phyloP scores from a whole-genome alignment of 2,329 filamentous ascomycete species.

The Incumbomyces delicatus region DNA sequence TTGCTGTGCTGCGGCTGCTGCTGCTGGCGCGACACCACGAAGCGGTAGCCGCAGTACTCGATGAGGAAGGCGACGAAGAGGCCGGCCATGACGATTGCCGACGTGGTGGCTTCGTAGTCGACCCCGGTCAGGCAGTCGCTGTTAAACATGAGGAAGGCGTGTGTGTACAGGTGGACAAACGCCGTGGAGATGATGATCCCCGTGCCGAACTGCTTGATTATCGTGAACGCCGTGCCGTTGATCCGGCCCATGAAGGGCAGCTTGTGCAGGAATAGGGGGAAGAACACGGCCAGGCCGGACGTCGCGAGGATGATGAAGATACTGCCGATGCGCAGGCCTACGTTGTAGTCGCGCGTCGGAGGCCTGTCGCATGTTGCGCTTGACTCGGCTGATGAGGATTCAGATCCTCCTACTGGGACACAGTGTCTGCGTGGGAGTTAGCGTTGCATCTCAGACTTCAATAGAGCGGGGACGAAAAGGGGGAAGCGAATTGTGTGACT shows the following conservation, averaged over 20 bases:
- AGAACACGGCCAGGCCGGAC: conserved; percentile 58
- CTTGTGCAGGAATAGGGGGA: conserved; percentile 53
- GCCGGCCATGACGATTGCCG: conserved; percentile 64
- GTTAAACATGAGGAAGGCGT: conserved; percentile 61
- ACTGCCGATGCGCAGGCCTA: conserved; percentile 58
- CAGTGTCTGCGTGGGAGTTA: conserved; percentile 43
- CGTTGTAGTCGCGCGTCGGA: conserved; percentile 47
- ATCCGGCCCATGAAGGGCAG: conserved; percentile 46
- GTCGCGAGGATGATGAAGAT: conserved; percentile 63
- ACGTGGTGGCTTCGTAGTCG: conserved; percentile 58
- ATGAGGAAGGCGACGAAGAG: conserved; percentile 63
- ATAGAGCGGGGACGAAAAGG: not conserved
- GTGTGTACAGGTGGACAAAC: conserved; percentile 51
- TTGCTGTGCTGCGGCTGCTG: too few relatives aligned
- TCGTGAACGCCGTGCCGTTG: conserved; percentile 44
- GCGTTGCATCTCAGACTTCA: too few relatives aligned
- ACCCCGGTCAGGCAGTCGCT: conserved; percentile 60
- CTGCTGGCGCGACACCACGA: conserved; percentile 32
- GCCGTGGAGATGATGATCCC: conserved; percentile 32
- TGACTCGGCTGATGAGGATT: conserved; percentile 15
- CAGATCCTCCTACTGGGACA: conserved; percentile 39
- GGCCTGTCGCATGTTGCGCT: conserved; percentile 35
- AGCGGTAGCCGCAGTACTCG: conserved; percentile 56
- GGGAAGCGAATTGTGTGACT: conserved; percentile 22
- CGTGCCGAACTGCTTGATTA: conserved; percentile 53